A percentile compares a stretch with the other conserved stretches of the same genome.
Conservation (phyloP, 1,139 yeast species). For the Candida tropicalis region DNA sequence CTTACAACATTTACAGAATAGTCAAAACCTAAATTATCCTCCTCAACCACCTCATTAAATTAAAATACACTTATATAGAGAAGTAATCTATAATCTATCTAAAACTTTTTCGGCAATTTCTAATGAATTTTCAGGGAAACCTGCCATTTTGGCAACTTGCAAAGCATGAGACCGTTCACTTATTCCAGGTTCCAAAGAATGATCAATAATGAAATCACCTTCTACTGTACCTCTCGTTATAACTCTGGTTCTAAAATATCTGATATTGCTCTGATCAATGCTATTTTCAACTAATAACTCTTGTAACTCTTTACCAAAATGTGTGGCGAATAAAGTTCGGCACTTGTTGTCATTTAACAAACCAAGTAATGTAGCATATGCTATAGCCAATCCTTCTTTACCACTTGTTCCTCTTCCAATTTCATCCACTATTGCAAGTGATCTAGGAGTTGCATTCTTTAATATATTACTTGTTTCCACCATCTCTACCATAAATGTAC, state of each 20-base stretch:
- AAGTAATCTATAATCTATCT: conserved; percentile 13
- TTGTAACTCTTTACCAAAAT: conserved; percentile 74
- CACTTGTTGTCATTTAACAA: conserved; percentile 61
- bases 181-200: conserved; percentile 69
- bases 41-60: conserved; percentile 7
- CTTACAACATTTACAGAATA: conserved; percentile 16
- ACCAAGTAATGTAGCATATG: conserved; percentile 74
- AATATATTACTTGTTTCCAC: conserved; percentile 86
- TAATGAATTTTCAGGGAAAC: conserved; percentile 71
- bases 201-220: conserved; percentile 51
- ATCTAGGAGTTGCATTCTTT: conserved; percentile 69
- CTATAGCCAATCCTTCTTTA: conserved; percentile 86
- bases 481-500: conserved; percentile 98
- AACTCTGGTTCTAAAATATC: conserved; percentile 57
- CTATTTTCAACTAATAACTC: conserved; percentile 26
- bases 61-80: not conserved
- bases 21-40: conserved; percentile 12
- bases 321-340: conserved; percentile 89
- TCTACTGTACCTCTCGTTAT: conserved; percentile 16
- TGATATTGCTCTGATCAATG: conserved; percentile 34
- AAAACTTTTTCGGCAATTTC: conserved; percentile 49
- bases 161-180: conserved; percentile 80
- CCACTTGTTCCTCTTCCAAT: conserved; percentile 97
- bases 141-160: conserved; percentile 82
- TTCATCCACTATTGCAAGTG: conserved; percentile 90